These are phyloP conservation scores for Pelargonium citronellum DNA, from an alignment of 441 rosid genomes.

Conservation along the genomic window DNA sequence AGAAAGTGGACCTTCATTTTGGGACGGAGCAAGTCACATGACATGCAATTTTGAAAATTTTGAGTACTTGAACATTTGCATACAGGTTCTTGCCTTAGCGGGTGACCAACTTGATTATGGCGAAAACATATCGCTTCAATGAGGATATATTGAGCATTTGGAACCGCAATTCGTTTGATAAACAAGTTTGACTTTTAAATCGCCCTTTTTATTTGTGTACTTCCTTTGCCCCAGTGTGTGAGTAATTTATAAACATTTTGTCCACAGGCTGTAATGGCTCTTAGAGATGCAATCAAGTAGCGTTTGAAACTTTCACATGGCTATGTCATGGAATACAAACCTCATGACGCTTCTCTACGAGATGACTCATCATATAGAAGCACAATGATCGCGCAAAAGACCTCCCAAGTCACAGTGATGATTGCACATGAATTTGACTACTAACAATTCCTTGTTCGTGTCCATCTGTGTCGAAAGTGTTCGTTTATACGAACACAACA, in stretches of 20 bases:
- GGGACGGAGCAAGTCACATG: no score
- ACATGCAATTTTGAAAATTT: no score
- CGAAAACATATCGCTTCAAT: constrained; percentile 72
- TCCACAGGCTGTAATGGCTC: constrained; percentile 82
- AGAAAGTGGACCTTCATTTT: no score
- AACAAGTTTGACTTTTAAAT: constrained; percentile 46
- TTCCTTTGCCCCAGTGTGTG: no score
- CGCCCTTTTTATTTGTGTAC: not conserved
- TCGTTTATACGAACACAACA: no score
- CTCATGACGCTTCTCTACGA: constrained; percentile 82
- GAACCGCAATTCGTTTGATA: constrained; percentile 91
- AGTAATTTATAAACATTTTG: not conserved
- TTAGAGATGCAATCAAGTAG: constrained; percentile 89
- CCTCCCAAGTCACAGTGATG: no score
- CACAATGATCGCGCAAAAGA: no score
- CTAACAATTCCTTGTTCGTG: no score
- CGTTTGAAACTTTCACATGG: constrained; percentile 84
- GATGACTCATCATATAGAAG: constrained; percentile 92
- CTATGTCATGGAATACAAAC: constrained; percentile 94
- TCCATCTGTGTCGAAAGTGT: no score
- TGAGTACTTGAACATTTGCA: no score
- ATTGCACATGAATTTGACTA: no score
- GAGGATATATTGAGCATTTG: constrained; percentile 91
- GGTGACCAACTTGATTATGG: constrained; percentile 88
- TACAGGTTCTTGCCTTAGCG: constrained; percentile 86